phyloP scores from a whole-genome alignment of 768 basidiomycete genomes.

The Serendipita sp. region DNA sequence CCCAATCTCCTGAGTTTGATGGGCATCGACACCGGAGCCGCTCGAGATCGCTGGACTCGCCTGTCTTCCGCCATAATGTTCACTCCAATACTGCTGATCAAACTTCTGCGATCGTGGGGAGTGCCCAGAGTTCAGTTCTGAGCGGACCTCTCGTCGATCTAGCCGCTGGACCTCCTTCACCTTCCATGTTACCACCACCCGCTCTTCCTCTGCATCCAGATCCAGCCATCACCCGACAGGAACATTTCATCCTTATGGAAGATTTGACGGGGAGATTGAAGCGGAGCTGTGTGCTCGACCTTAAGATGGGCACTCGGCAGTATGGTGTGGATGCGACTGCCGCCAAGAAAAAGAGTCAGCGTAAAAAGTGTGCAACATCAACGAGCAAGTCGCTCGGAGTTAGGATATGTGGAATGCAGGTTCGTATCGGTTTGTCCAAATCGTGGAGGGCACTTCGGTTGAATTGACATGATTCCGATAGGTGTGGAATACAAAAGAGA shows the following conservation, averaged over 20 bases:
- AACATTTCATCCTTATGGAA: constrained; percentile 98
- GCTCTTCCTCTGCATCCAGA: constrained; percentile 21
- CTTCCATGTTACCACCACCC: neutral
- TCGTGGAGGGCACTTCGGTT: neutral
- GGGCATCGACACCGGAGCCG: constrained; percentile 20
- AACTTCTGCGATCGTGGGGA: neutral
- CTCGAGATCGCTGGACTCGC: constrained; percentile 25
- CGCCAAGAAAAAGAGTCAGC: constrained; percentile 92
- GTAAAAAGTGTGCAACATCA: constrained; percentile 94
- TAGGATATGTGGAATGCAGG: constrained; percentile 98
- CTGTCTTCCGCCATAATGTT: neutral
- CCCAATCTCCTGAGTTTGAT: neutral
- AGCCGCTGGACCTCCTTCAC: constrained; percentile 16
- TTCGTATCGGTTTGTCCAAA: constrained; percentile 25
- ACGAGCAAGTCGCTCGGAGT: constrained; percentile 85
- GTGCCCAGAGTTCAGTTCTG: neutral
- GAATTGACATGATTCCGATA: constrained; percentile 21
- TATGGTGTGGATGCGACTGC: constrained; percentile 91
- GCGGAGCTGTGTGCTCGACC: constrained; percentile 86
- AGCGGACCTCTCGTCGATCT: neutral
- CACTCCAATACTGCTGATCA: neutral
- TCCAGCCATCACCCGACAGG: constrained; percentile 60
- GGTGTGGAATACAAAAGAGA: constrained; percentile 84
- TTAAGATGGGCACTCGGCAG: constrained; percentile 99
- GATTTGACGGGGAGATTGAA: constrained; percentile 88